A percentile compares a stretch with the other conserved stretches of the same genome.
Conservation (phyloP, 305 asterid genomes). For the Caryopteris hybrid region DNA sequence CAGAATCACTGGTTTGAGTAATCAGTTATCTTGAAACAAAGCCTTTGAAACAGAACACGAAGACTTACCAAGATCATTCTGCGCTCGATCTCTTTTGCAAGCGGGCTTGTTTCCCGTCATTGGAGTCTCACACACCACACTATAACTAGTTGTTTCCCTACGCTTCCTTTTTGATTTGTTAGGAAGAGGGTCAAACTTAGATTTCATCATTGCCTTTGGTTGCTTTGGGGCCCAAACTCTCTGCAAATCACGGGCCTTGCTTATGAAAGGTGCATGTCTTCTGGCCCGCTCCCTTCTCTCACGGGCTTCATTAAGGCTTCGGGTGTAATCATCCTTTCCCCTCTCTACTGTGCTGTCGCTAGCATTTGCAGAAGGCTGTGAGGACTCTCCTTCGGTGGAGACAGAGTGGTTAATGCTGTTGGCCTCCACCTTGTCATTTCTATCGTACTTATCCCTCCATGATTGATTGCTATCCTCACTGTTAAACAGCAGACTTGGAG, state of each 20-base stretch:
- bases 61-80: slow-evolving; percentile 23
- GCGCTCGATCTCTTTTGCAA: slow-evolving; percentile 22
- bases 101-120: slow-evolving; percentile 47
- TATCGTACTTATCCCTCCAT: slow-evolving; percentile 61
- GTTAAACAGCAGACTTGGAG: slow-evolving; percentile 52
- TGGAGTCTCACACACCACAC: slow-evolving; percentile 84
- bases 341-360: slow-evolving; percentile 24
- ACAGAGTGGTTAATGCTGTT: slow-evolving; percentile 33
- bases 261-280: slow-evolving; percentile 43
- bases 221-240: slow-evolving; percentile 92
- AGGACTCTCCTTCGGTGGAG: slow-evolving; percentile 53
- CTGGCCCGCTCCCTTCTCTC: slow-evolving; percentile 70
- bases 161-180: slow-evolving; percentile 54
- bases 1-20: not conserved
- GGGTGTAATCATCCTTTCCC: slow-evolving; percentile 40
- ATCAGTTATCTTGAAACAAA: slow-evolving; percentile 65
- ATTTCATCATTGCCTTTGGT: slow-evolving; percentile 38
- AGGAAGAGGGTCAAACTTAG: slow-evolving; percentile 39
- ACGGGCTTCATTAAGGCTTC: slow-evolving; percentile 67
- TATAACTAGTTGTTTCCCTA: slow-evolving; percentile 27
- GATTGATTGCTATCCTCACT: slow-evolving; percentile 97
- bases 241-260: slow-evolving; percentile 72
- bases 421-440: slow-evolving; percentile 44
- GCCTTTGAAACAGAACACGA: slow-evolving; percentile 62
- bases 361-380: slow-evolving; percentile 30